Evolutionary conservation across 306 rosid species (phyloP).

Genomic region (Cicer bijugum): DNA sequence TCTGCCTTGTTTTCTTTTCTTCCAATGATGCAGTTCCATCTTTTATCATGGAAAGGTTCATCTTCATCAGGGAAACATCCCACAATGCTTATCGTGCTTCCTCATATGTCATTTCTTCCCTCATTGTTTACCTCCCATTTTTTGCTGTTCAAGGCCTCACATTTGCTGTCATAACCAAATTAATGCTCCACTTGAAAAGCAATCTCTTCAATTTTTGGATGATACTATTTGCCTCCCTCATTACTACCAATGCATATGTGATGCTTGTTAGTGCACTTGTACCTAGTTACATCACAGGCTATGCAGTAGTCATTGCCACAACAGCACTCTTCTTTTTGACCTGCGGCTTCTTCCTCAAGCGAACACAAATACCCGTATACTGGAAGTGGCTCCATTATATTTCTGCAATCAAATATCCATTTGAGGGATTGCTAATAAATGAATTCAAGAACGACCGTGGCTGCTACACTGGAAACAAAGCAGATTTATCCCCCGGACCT

Average conservation of each 20-base stretch:
- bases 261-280: slow-evolving; percentile 93
- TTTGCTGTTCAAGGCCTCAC: slow-evolving; percentile 86
- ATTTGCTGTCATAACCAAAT: slow-evolving; percentile 72
- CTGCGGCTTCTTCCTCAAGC: slow-evolving; percentile 82
- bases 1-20: slow-evolving; percentile 87
- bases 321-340: slow-evolving; percentile 90
- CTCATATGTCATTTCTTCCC: slow-evolving; percentile 78
- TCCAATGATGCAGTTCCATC: slow-evolving; percentile 95
- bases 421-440: slow-evolving; percentile 77
- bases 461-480: slow-evolving; percentile 60
- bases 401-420: slow-evolving; percentile 91
- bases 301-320: slow-evolving; percentile 90
- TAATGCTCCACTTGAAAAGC: slow-evolving; percentile 59
- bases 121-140: slow-evolving; percentile 83
- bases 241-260: slow-evolving; percentile 84
- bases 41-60: slow-evolving; percentile 82
- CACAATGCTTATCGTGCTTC: slow-evolving; percentile 93
- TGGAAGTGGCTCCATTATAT: slow-evolving; percentile 90
- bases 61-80: slow-evolving; percentile 86
- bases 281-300: slow-evolving; percentile 90
- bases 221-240: slow-evolving; percentile 74
- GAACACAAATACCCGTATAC: slow-evolving; percentile 58
- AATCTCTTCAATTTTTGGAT: slow-evolving; percentile 65
- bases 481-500: slow-evolving; percentile 74
- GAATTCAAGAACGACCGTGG: slow-evolving; percentile 64